These are phyloP conservation scores for Colletotrichum graminicola DNA, from an alignment of 2,329 filamentous ascomycete genomes.

Conservation along the genomic window DNA sequence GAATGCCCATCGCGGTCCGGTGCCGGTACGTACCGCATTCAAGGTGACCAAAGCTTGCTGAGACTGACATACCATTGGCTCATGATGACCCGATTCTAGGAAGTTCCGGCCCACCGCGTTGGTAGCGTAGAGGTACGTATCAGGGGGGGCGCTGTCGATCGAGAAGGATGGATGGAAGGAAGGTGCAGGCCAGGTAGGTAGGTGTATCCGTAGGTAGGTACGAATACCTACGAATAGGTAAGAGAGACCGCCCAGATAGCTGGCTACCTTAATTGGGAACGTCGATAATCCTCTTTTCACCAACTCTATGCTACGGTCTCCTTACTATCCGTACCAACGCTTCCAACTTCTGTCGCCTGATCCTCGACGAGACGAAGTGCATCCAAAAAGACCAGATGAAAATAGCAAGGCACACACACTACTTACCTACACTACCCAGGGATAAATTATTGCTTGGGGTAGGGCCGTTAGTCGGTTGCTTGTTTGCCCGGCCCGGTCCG, in stretches of 20 bases:
- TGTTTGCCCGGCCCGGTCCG: too few species aligned
- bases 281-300: neutral
- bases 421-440: too few species aligned
- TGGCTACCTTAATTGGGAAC: neutral
- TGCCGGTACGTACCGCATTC: constrained; percentile 15
- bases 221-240: too few species aligned
- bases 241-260: neutral
- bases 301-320: neutral
- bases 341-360: neutral
- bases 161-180: constrained; percentile 7
- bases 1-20: neutral
- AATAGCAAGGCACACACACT: too few species aligned
- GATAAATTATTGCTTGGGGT: neutral
- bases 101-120: neutral
- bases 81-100: neutral
- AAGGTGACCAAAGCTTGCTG: constrained; percentile 6
- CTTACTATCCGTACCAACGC: neutral
- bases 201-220: too few species aligned
- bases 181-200: neutral
- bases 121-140: constrained; percentile 13
- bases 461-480: neutral
- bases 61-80: constrained; percentile 5
- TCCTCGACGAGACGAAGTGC: neutral
- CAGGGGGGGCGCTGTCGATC: neutral
- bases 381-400: neutral